Conservation (phyloP, 176 grass and related monocot genomes). For the Elaeis guineensis region DNA sequence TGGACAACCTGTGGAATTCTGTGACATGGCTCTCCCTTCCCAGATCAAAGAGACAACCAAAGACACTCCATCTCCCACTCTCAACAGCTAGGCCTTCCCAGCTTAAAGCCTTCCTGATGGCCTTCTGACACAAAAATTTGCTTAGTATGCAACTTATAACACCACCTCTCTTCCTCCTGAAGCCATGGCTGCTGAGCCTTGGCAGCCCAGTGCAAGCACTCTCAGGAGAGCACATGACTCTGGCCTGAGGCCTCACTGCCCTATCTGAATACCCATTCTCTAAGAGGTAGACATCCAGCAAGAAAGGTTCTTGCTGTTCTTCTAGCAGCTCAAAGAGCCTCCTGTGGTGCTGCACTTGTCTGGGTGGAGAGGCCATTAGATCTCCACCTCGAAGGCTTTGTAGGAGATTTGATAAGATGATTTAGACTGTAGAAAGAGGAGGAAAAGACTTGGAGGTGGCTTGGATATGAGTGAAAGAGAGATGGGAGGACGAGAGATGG, state of each 20-base stretch:
- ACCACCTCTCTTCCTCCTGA: conserved; percentile 30
- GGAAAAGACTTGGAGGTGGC: no score
- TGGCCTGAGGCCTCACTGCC: conserved; percentile 12
- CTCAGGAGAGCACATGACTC: conserved; percentile 22
- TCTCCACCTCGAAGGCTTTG: no score
- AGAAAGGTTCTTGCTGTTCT: conserved; percentile 96
- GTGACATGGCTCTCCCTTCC: background rate
- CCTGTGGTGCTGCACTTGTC: conserved; percentile 30
- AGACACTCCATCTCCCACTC: conserved; percentile 10
- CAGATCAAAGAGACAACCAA: conserved; percentile 23
- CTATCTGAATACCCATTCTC: conserved; percentile 34
- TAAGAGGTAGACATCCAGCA: conserved; percentile 52
- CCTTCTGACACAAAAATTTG: conserved; percentile 24
- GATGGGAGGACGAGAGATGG: conserved; percentile 17
- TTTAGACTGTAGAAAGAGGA: no score
- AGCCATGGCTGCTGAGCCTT: conserved; percentile 44
- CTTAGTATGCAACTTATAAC: conserved; percentile 11
- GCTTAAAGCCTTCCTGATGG: conserved; percentile 20
- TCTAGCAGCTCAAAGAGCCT: conserved; percentile 89
- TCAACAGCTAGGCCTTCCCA: conserved; percentile 20
- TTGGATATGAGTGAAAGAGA: conserved; percentile 1
- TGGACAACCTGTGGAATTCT: conserved; percentile 45
- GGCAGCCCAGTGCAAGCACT: conserved; percentile 39
- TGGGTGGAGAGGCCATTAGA: conserved; percentile 23
- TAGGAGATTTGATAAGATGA: no score